Percentiles rank a stretch among this genome's conserved stretches.
These are phyloP conservation scores for Cordyceps tenuipes DNA, from an alignment of 2,329 filamentous ascomycete species.

Conservation along the genomic window DNA sequence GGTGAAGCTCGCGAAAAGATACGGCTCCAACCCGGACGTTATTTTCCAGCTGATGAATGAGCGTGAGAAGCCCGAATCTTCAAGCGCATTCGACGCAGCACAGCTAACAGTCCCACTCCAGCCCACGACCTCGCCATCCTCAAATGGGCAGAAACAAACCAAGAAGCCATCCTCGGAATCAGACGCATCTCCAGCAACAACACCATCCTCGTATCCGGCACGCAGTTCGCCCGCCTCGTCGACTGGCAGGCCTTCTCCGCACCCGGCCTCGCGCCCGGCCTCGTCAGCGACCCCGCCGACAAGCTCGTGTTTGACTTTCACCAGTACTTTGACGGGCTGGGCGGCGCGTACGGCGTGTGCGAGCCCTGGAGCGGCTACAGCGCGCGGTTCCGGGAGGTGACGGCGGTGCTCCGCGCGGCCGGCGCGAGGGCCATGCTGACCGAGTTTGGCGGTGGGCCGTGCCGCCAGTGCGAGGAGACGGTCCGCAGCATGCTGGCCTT, in stretches of 20 bases:
- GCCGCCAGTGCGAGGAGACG: background rate
- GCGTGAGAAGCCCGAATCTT: background rate
- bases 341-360: background rate
- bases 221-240: background rate
- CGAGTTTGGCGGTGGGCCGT: background rate
- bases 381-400: background rate
- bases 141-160: background rate
- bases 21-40: background rate
- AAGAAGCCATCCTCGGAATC: background rate
- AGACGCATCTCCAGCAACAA: background rate
- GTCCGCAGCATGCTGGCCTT: background rate
- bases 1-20: background rate
- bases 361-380: background rate
- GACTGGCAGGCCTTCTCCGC: background rate
- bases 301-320: background rate
- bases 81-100: background rate
- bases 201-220: background rate
- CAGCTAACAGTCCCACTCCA: background rate
- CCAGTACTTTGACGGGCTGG: background rate
- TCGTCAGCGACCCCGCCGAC: background rate
- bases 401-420: background rate
- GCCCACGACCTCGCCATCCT: background rate
- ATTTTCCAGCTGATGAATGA: slow-evolving; percentile 2
- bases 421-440: background rate
- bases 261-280: background rate